Evolutionary conservation across 169 alveolate genomes (phyloP).

Genomic region (Plasmodium gaboni): DNA sequence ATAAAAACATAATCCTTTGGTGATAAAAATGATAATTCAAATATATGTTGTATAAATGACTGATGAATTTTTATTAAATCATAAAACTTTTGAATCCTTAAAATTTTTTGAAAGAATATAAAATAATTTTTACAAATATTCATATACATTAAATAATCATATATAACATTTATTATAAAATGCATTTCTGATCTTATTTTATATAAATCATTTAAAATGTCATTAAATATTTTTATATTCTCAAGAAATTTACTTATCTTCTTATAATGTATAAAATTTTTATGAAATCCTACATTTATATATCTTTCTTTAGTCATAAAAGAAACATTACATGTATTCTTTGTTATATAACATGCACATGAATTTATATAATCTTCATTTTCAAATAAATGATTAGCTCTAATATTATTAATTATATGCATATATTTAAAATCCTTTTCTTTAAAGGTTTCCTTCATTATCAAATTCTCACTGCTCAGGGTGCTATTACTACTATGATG

Average conservation of each 20-base stretch:
- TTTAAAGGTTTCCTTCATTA: no score
- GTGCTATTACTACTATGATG: no score
- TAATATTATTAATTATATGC: constrained; percentile 29
- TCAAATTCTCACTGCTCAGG: no score
- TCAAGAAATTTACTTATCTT: constrained; percentile 6
- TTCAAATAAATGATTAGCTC: background rate
- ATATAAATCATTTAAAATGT: constrained; percentile 21
- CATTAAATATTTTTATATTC: constrained; percentile 29
- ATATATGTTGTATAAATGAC: constrained; percentile 14
- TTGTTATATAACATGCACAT: background rate
- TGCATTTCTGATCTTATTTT: constrained; percentile 51
- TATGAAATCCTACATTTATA: constrained; percentile 33
- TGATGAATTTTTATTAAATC: constrained; percentile 21
- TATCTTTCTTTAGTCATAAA: constrained; percentile 11
- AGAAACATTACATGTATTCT: background rate
- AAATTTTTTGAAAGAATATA: constrained; percentile 30
- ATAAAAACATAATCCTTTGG: background rate
- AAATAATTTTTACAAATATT: constrained; percentile 29
- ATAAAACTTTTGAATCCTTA: background rate
- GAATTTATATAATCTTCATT: background rate
- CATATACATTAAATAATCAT: constrained; percentile 43
- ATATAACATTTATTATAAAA: constrained; percentile 2
- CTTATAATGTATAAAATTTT: background rate
- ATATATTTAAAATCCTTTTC: constrained; percentile 35
- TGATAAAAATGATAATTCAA: constrained; percentile 29